These are phyloP conservation scores for Fusarium tuaranense DNA, from an alignment of 2,329 filamentous ascomycete genomes.

Conservation along the genomic window DNA sequence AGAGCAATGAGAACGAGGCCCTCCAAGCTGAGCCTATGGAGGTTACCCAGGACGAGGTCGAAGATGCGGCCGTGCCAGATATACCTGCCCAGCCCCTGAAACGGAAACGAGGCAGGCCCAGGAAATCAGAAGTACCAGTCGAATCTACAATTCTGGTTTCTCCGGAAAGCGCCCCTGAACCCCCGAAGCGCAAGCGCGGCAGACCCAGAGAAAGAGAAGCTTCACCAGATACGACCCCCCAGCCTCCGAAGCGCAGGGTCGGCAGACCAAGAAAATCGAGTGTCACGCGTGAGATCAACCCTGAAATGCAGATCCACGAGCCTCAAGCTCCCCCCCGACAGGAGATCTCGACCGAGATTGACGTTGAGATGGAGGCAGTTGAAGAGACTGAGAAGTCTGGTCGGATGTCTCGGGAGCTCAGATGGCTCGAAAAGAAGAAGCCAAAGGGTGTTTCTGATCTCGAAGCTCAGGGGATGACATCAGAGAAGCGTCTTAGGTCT, in stretches of 20 bases:
- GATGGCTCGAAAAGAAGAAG: conserved; percentile 29
- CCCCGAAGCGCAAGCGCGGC: conserved; percentile 33
- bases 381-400: not conserved
- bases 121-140: conserved; percentile 10
- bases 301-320: not conserved
- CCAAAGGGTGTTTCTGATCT: not conserved
- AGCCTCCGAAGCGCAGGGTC: conserved; percentile 5
- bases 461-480: not conserved
- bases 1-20: not conserved
- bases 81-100: conserved; percentile 13
- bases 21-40: not conserved
- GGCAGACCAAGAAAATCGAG: conserved; percentile 20
- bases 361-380: not conserved
- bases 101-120: conserved; percentile 40
- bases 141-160: not conserved
- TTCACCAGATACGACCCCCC: not conserved
- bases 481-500: not conserved
- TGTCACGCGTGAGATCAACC: not conserved
- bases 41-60: not conserved
- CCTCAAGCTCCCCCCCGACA: no score
- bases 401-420: conserved; percentile 20
- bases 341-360: not conserved
- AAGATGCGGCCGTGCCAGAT: not conserved
- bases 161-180: not conserved
- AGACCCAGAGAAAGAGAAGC: conserved; percentile 30